Conservation (phyloP, 495 filamentous ascomycete species). For the Amorphotheca resinae region DNA sequence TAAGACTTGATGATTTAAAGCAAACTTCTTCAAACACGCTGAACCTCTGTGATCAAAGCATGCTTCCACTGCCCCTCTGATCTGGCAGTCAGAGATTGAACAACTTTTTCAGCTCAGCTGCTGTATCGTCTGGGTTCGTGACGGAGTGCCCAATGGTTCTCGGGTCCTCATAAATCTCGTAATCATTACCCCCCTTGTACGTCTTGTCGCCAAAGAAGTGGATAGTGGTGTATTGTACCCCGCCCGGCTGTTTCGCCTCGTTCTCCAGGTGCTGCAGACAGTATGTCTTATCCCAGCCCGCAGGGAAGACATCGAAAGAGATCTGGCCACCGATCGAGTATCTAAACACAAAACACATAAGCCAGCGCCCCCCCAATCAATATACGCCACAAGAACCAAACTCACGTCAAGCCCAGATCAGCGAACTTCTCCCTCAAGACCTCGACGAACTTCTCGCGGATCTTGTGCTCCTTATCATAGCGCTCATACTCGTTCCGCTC, state of each 20-base stretch:
- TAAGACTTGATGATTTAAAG: neutral
- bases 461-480: conserved; percentile 64
- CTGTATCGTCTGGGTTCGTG: conserved; percentile 67
- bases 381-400: too few relatives aligned
- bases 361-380: neutral
- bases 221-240: conserved; percentile 68
- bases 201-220: conserved; percentile 99
- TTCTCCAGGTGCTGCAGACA: conserved; percentile 77
- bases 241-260: conserved; percentile 56
- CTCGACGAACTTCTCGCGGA: conserved; percentile 60
- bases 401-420: conserved; percentile 74
- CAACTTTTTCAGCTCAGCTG: conserved; percentile 58
- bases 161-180: conserved; percentile 75
- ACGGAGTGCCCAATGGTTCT: conserved; percentile 79
- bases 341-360: conserved; percentile 27
- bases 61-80: neutral
- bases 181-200: conserved; percentile 79
- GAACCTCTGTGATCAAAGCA: conserved; percentile 2
- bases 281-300: conserved; percentile 98
- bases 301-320: conserved; percentile 95
- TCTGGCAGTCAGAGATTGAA: conserved; percentile 48
- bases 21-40: conserved; percentile 1
- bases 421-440: conserved; percentile 69
- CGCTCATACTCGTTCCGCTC: conserved; percentile 70
- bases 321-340: conserved; percentile 94